Evolutionary conservation across 345 rosid species (phyloP), one percentile per base, ranked within the genome.

Genomic region (Rhodamnia argentea): DNA sequence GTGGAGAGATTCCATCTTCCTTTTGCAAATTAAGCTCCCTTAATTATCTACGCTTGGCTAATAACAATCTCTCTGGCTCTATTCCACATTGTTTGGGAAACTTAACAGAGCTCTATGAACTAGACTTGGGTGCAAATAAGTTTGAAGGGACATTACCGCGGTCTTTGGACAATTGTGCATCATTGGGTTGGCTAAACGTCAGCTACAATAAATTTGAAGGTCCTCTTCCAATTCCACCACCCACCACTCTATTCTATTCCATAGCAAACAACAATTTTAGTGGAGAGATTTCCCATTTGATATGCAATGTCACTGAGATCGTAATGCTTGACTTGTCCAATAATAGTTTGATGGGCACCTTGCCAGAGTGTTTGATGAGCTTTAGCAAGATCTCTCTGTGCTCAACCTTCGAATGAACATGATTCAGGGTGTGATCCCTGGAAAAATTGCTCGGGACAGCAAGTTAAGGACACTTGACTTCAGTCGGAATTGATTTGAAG

Each of bases 11-110:
- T 26, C 85, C 90, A 20, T 26, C 27, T 29, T 29, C 12, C 18
- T 15, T 88, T 22, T 88, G 90, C 87, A 75, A 82, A 60, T 9
- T 24, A 13, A 88, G 55, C 18, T 40, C 53, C 6, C 52, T 88
- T 27, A 8, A 26, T 3, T 10, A 52, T 32, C 85, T 84, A 23
- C 54, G 59, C 57, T 58, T 87, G 10, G 82, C 83, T 24, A 16
- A 85, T 18, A 89, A 89, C 83, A 85, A 84, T 40, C 87, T 91
- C 15, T 76, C 14, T 12, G 90, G 91, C 4, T 87, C 5, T 40
- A 89, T 85, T 52, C 90, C 84, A 55, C 10, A 74, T 13, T 88
- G 83, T 84, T 76, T 85, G 54, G 82, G 84, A 42, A 82, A 86
- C 82, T 88, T 87, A 24, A 87, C 87, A 70, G 42, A 27, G 1